Percentiles rank a stretch among this genome's conserved stretches.
These are phyloP conservation scores for Babesia ovis DNA, from an alignment of 169 alveolate species.

Conservation along the genomic window DNA sequence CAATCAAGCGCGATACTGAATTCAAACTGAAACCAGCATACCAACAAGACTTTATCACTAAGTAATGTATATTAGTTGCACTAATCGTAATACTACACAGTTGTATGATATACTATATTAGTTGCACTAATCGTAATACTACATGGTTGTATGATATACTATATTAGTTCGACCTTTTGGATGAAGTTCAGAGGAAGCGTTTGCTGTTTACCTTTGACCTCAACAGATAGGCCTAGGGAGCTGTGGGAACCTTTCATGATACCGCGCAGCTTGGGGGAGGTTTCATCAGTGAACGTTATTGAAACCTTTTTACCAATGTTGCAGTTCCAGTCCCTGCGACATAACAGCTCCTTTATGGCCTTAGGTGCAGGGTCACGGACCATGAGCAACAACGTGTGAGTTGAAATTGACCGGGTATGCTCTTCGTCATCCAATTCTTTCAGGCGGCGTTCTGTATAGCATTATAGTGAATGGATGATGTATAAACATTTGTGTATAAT, in stretches of 20 bases:
- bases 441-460: conserved; percentile 46
- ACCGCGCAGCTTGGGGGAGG: conserved; percentile 47
- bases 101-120: neutral
- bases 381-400: conserved; percentile 37
- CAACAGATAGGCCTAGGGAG: conserved; percentile 57
- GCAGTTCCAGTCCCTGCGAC: conserved; percentile 75
- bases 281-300: conserved; percentile 61
- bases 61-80: neutral
- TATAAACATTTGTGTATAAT: no score
- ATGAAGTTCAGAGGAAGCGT: conserved; percentile 65
- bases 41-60: conserved; percentile 27
- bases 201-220: conserved; percentile 34
- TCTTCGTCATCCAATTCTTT: conserved; percentile 54
- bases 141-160: neutral
- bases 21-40: conserved; percentile 38
- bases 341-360: conserved; percentile 38
- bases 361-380: conserved; percentile 30
- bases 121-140: no score
- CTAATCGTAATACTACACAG: no score
- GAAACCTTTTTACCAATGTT: conserved; percentile 66
- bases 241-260: conserved; percentile 71
- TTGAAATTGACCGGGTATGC: conserved; percentile 25
- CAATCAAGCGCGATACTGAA: neutral
- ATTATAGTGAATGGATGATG: neutral
- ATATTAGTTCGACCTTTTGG: conserved; percentile 5